Conservation (phyloP, 73 alveolate species). For the Paraurostyla sp. region DNA sequence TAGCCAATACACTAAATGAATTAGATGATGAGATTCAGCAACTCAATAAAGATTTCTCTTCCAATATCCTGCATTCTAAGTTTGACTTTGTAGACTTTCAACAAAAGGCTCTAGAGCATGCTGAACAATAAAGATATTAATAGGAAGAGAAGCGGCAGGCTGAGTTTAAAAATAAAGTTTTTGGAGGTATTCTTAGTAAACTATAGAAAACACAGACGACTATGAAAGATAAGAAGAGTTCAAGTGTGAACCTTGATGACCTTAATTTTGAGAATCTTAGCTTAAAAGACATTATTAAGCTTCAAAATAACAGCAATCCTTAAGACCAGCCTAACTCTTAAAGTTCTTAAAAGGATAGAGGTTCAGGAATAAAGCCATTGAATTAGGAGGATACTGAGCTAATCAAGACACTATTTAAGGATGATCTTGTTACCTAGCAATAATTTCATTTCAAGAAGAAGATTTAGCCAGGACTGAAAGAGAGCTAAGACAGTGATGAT, state of each 20-base stretch:
- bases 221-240: neutral
- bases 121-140: conserved; percentile 12
- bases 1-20: neutral
- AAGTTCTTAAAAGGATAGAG: too few relatives aligned
- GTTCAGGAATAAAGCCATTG: neutral
- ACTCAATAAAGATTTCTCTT: neutral
- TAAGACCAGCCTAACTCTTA: too few relatives aligned
- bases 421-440: neutral
- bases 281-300: neutral
- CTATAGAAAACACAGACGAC: neutral
- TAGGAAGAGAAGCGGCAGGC: neutral
- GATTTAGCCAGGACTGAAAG: too few relatives aligned
- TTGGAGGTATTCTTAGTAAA: conserved; percentile 6
- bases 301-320: neutral
- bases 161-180: conserved; percentile 1
- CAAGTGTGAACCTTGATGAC: neutral
- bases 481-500: too few relatives aligned
- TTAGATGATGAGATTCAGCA: conserved; percentile 11
- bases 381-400: conserved; percentile 1
- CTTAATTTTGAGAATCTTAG: neutral
- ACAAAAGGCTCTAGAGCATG: neutral
- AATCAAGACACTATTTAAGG: neutral
- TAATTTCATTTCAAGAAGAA: neutral
- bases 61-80: neutral
- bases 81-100: conserved; percentile 21